phyloP scores from a whole-genome alignment of 208 protist species.

The Crithidia bombi region DNA sequence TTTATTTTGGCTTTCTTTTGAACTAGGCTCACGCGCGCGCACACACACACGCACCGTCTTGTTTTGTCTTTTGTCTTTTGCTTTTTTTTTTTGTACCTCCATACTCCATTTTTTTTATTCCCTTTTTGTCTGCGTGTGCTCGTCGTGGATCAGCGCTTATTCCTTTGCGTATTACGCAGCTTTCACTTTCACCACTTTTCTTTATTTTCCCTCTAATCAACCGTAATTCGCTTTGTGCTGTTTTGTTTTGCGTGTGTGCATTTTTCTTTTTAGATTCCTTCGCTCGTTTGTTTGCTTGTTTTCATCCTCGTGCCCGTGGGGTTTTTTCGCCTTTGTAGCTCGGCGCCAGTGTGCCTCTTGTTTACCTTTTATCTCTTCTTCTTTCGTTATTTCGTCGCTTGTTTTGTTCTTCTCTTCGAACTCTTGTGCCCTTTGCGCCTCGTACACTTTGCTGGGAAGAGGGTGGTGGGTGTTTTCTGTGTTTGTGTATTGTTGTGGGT shows the following conservation, averaged over 20 bases:
- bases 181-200: background rate
- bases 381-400: background rate
- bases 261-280: background rate
- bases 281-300: background rate
- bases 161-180: background rate
- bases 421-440: background rate
- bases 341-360: background rate
- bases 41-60: no score
- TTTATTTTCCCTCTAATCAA: background rate
- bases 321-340: background rate
- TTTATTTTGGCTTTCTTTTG: background rate
- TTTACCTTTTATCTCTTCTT: background rate
- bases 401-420: background rate
- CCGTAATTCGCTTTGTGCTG: background rate
- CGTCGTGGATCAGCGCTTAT: background rate
- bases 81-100: background rate
- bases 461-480: background rate
- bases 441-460: background rate
- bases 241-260: background rate
- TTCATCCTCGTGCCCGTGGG: background rate
- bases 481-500: no score
- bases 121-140: constrained; percentile 4
- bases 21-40: no score
- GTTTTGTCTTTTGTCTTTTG: background rate
- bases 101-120: constrained; percentile 1